Evolutionary conservation across 2,329 filamentous ascomycete genomes (phyloP), one percentile per base, ranked within the genome.

Genomic region (Lasiodiplodia citricola): DNA sequence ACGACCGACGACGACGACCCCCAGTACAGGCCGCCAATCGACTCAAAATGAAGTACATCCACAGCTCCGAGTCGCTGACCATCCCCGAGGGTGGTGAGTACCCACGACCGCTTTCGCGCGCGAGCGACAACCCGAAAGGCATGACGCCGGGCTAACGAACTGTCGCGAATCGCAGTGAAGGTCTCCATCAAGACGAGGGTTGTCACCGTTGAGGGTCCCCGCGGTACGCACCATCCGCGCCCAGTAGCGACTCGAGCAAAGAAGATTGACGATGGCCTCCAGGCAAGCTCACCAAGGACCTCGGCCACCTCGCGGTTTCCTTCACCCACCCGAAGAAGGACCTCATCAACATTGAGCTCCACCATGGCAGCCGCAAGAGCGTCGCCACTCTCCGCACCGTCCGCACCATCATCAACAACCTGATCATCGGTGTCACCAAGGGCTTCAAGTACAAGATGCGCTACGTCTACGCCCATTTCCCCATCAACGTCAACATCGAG

Each of bases 361-460:
- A 99, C 91, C 96, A 99, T 86, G 96, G 96, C 83, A 89, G 88
- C 82, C 93, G 96, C 87, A 99, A 99, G 91, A 95, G 93, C 84
- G 92, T 99, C 82, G 96, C 96, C 81, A 93, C 95, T 77, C 94
- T 99, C 85, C 94, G 96, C 80, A 99, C 96, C 80, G 96, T 99
- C 87, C 93, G 94, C 82, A 95, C 95, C 75, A 85, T 98, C 86
- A 97, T 99, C 89, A 93, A 96, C 90, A 99, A 99, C 92, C 84
- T 99, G 87, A 92, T 99, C 85, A 91, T 94, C 80, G 96, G 96
- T 85, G 96, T 99, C 76, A 99, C 96, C 84, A 97, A 95, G 89
- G 96, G 96, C 78, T 99, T 92, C 93, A 96, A 96, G 88, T 99
- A 99, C 92, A 99, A 99, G 93, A 98, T 99, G 95, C 93, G 96